Base-by-base conservation (phyloP, 176 grass and related monocot genomes). In the Poa annua region DNA sequence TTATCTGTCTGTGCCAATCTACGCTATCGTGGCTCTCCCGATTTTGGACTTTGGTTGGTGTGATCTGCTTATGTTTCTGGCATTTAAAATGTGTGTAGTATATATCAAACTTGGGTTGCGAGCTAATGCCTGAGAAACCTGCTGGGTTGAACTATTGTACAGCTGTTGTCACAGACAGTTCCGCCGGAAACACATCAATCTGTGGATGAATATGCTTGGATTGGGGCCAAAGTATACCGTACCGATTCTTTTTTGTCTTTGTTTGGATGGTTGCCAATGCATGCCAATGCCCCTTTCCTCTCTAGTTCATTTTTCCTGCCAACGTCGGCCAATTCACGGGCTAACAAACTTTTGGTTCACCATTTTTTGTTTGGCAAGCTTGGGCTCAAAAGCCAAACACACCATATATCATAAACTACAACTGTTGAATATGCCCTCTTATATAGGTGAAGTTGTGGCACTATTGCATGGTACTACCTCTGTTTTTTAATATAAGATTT, bases 21-120 rank as follows among this genome's bases (percentile, higher is more conserved):
- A 55, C 29, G 2, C 21, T 16, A 8, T 78, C 11, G 11, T 55
- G 42, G 14, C 12, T 54, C 68, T 82, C 51, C 24, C 21, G 34
- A 41, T 6, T 70, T 70, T 80, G 55, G 66, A 51, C n/a, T 61
- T 61, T 71, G 42, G 13, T 71, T 8, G 33, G 55, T 49, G 50
- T 57, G 71, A 25, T 77, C 63, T 77, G 19, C 39, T 29, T 62
- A 71, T 10, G 32, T 52, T 69, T 33, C n/a, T 84, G 14, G 6
- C 26, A 49, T 42, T 74, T 71, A 61, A 72, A 14, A 55, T 52
- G 5, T 17, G 71, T 17, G 71, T 42, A 2, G n/a, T 9, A 71
- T n/a, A 85, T 41, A 75, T 67, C 54, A 60, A 66, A 79, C 55
- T 20, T 25, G 71, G 38, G 29, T 49, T 82, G 50, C 29, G 48